Conservation (phyloP, 2,329 filamentous ascomycete genomes). For the Hortaea werneckii region DNA sequence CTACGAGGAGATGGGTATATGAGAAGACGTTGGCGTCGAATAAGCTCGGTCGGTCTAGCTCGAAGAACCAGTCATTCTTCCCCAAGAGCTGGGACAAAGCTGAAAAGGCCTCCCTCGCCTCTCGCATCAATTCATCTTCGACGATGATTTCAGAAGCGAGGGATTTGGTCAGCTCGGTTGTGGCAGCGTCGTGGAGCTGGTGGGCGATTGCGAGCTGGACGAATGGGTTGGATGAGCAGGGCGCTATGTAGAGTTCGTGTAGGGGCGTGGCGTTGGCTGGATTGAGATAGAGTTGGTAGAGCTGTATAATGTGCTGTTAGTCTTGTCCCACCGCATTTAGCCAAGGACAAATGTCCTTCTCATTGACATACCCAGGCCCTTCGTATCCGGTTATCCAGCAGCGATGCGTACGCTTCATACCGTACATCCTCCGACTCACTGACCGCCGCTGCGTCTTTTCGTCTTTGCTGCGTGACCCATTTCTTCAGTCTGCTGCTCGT, state of each 20-base stretch:
- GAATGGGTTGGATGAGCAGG: constrained; percentile 48
- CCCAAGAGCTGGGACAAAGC: constrained; percentile 52
- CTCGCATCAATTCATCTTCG: constrained; percentile 45
- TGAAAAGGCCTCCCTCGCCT: constrained; percentile 52
- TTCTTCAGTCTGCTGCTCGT: constrained; percentile 56
- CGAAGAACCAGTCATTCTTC: constrained; percentile 52
- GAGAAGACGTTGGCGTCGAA: constrained; percentile 88
- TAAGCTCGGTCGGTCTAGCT: constrained; percentile 48
- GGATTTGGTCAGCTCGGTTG: constrained; percentile 59
- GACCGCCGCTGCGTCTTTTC: constrained; percentile 10
- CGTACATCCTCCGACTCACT: constrained; percentile 43
- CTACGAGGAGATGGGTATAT: constrained; percentile 73
- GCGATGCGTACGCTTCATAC: constrained; percentile 65
- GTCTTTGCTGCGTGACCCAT: constrained; percentile 45
- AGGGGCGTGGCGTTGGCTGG: constrained; percentile 60
- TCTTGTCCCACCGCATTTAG: not conserved
- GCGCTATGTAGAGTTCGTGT: constrained; percentile 57
- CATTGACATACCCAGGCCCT: constrained; percentile 61
- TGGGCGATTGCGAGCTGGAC: constrained; percentile 54
- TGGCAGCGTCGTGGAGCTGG: constrained; percentile 63
- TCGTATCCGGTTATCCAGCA: constrained; percentile 68
- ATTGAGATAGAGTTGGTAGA: constrained; percentile 73
- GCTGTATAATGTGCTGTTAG: constrained; percentile 28
- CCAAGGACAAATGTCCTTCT: too few relatives aligned
- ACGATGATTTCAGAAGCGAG: constrained; percentile 27